Evolutionary conservation across 2,329 filamentous ascomycete genomes (phyloP), one percentile per base, ranked within the genome.

Genomic region (Cladophialophora psammophila): DNA sequence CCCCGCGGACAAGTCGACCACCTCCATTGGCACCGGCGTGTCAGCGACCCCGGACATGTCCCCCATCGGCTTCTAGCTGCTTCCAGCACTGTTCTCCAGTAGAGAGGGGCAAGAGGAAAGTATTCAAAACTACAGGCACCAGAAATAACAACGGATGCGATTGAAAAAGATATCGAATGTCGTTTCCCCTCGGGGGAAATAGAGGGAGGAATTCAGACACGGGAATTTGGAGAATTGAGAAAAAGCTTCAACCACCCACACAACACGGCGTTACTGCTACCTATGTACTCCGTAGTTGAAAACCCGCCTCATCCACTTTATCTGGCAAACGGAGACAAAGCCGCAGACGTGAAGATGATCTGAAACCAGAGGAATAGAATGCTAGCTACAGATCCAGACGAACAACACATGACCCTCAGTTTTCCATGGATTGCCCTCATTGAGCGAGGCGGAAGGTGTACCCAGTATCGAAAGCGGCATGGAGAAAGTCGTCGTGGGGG

Each of bases 1-100:
- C 20, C 78, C 79, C 12, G 45, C 26, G 13, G 68, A 66, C 5
- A 70, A 63, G 54, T 70, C 66, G 15, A 66, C 10, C 32, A 65
- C 63, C 53, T 66, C 57, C 35, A 66, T 20, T 5, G 32, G 57
- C 2, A 32, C 38, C 26, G 45, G 60, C 26, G 13, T 15, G 32
- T 31, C n/a, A 34, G 20, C 38, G 8, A 45, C n/a, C 32, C 42
- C 63, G 15, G 68, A 68, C 20, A 68, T 66, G 48, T 70, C 68
- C 31, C 63, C 68, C 68, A 70, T 70, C 26, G 38, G 50, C n/a
- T 8, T 18, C 15, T 9, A 35, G 10, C 1, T 8, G 10, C 2
- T 8, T 5, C 7, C 42, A 32, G n/a, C 3, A 34, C 35, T 26
- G 52, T 53, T 36, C 3, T 12, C 20, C 13, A 35, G n/a, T 15